Percentiles rank a stretch among this genome's conserved stretches.
Conservation (phyloP, 73 alveolate genomes). For the Paramecium sonneborni region DNA sequence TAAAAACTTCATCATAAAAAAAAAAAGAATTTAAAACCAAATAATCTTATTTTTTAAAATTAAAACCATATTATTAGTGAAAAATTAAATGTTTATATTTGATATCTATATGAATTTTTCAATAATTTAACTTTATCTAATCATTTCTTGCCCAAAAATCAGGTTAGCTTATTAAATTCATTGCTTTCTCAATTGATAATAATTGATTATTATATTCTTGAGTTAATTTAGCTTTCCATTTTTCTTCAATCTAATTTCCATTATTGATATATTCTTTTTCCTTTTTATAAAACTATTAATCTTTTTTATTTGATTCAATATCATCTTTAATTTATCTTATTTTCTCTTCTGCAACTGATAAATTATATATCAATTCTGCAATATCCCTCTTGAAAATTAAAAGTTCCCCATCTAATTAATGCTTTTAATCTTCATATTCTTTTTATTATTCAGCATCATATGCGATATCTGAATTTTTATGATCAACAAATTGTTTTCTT, state of each 20-base stretch:
- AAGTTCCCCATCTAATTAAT: not conserved
- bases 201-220: not conserved
- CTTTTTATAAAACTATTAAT: not conserved
- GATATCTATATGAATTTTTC: not conserved
- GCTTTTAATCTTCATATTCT: constrained; percentile 2
- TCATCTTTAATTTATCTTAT: not conserved
- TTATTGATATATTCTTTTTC: constrained; percentile 2
- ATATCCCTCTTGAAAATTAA: not conserved
- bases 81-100: not conserved
- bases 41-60: not conserved
- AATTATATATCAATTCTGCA: not conserved
- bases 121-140: not conserved
- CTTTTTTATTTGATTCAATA: not conserved
- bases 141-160: constrained; percentile 20
- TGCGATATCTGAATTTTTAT: constrained; percentile 34
- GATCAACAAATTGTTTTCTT: not conserved
- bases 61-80: not conserved
- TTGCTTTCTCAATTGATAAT: not conserved
- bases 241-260: not conserved
- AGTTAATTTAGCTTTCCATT: not conserved
- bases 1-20: not conserved
- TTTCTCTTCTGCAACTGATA: constrained; percentile 14
- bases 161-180: not conserved
- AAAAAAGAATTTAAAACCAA: not conserved
- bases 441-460: constrained; percentile 26